Evolutionary conservation across 75 land plant genomes (phyloP).

Genomic region (Pinus taeda): DNA sequence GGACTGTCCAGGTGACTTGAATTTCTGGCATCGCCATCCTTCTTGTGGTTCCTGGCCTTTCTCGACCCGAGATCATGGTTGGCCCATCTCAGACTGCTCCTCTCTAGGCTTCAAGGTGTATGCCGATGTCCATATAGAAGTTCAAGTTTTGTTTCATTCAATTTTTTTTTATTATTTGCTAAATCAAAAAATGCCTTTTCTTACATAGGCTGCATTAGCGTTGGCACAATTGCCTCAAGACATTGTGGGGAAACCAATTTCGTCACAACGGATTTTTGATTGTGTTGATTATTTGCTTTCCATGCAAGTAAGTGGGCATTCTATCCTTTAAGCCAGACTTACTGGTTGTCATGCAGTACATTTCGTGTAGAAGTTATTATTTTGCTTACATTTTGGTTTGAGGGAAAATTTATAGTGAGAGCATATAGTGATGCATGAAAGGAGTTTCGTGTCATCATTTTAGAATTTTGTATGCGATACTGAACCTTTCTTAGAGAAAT

Average conservation of each 20-base stretch:
- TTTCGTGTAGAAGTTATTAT: too few relatives aligned
- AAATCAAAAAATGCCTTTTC: neutral
- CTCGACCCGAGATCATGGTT: conserved; percentile 90
- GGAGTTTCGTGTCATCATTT: too few relatives aligned
- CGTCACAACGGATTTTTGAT: conserved; percentile 61
- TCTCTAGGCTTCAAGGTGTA: conserved; percentile 86
- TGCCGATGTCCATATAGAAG: too few relatives aligned
- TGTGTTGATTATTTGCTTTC: conserved; percentile 88
- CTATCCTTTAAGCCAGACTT: neutral
- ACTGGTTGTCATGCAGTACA: too few relatives aligned
- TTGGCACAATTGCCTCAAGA: conserved; percentile 62
- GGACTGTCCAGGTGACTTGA: conserved; percentile 74
- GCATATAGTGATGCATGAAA: too few relatives aligned
- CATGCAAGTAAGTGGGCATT: conserved; percentile 52
- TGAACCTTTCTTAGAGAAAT: too few relatives aligned
- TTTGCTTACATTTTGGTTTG: too few relatives aligned
- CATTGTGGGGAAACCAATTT: conserved; percentile 73
- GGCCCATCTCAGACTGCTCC: conserved; percentile 91
- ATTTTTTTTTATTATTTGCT: too few relatives aligned
- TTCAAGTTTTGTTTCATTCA: too few relatives aligned
- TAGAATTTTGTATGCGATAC: too few relatives aligned
- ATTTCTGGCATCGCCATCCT: conserved; percentile 77
- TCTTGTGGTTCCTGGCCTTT: conserved; percentile 97
- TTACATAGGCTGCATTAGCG: conserved; percentile 39
- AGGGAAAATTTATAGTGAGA: too few relatives aligned